Evolutionary conservation across 805 yeast species (phyloP), one percentile per base, ranked within the genome.

Genomic region (Saccharomycopsis sp.): DNA sequence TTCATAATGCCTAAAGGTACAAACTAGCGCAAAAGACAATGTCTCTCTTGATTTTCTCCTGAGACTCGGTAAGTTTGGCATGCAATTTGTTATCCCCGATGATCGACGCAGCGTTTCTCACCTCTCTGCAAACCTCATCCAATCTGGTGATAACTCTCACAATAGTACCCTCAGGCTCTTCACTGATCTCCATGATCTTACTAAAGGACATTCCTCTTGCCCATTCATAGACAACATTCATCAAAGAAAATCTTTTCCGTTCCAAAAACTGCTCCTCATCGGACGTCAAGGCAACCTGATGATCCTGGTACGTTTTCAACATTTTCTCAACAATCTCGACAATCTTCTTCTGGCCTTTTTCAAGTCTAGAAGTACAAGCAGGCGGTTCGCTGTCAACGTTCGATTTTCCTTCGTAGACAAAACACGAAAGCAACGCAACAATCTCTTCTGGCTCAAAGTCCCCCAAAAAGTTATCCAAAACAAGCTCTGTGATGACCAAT

Each of bases 211-310:
- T 79, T 1, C 99, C 99, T 63, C 95, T 79, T 1, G 98, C 97
- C 99, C 99, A 94, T 72, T 94, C 97, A 69, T 92, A 94, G 2
- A 92, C 97, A 12, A 90, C 97, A 68, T 91, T 92, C 71, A 90
- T 88, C 66, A 94, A 77, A 0, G 92, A 96, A 71, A 94, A 94
- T 64, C 98, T 76, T 65, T 89, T 85, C 62, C 85, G 80, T 57
- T 89, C 95, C 63, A 86, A 73, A 66, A 92, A 94, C 60, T 86
- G 87, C 53, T 85, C 86, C 65, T 92, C 98, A 55, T 91, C 98
- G 9, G 84, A 76, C 0, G 96, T 88, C 63, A 90, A 73, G 18
- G 85, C 75, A 16, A 94, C 89, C 68, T 87, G 91, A 61, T 85
- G 81, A 47, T 78, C 78, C 50, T 79, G 79, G 64, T 82, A 90